Conservation (phyloP, 2,329 filamentous ascomycete species). For the Botrytis aclada region DNA sequence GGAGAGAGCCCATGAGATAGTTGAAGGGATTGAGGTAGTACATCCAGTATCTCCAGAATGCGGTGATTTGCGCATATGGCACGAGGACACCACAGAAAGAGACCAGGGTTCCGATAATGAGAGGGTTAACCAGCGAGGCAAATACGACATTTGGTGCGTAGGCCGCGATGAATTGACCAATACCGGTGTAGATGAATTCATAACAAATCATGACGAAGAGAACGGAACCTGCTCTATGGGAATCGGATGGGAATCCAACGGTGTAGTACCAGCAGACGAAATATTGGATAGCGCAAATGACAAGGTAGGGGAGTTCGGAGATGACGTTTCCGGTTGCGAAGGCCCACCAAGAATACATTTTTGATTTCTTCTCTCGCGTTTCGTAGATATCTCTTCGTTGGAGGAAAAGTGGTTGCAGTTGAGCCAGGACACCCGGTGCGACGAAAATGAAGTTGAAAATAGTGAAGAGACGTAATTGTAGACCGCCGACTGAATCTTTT, state of each 20-base stretch:
- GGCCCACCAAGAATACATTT: conserved; percentile 59
- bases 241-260: conserved; percentile 47
- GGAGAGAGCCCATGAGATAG: conserved; percentile 56
- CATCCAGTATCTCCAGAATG: conserved; percentile 57
- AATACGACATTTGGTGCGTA: conserved; percentile 61
- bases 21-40: conserved; percentile 61
- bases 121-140: conserved; percentile 55
- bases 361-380: conserved; percentile 57
- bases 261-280: conserved; percentile 58
- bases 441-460: conserved; percentile 64
- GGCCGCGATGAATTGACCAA: conserved; percentile 62
- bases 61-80: conserved; percentile 63
- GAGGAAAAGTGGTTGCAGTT: conserved; percentile 58
- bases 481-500: conserved; percentile 47
- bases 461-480: conserved; percentile 56
- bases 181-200: conserved; percentile 50
- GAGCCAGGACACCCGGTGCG: conserved; percentile 55
- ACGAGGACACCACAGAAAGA: conserved; percentile 75
- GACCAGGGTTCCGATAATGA: conserved; percentile 57
- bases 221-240: conserved; percentile 48
- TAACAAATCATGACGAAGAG: conserved; percentile 48
- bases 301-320: conserved; percentile 47
- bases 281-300: conserved; percentile 46
- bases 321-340: conserved; percentile 53
- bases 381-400: conserved; percentile 56